Evolutionary conservation across 148 eudicot genomes (phyloP).

Genomic region (Persicaria tinctoria): DNA sequence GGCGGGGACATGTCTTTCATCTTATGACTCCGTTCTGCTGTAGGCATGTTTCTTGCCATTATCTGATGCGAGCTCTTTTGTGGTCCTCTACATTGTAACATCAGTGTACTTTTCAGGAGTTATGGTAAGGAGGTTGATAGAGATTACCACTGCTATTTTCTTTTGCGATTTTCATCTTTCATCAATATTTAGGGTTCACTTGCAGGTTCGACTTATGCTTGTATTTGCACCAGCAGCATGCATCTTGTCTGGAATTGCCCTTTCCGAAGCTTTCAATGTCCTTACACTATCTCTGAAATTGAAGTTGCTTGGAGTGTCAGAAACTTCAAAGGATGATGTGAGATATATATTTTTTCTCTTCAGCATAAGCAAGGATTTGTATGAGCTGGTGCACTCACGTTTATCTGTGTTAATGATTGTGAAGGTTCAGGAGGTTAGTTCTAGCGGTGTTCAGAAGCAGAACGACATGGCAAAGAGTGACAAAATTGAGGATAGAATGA

Average conservation of each 20-base stretch:
- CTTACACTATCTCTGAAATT: conserved; percentile 79
- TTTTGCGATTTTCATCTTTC: not conserved
- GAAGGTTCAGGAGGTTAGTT: conserved; percentile 63
- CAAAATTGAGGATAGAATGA: conserved; percentile 46
- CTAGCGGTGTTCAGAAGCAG: conserved; percentile 32
- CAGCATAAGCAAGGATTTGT: not conserved
- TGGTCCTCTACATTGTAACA: conserved; percentile 77
- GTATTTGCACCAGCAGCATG: conserved; percentile 99
- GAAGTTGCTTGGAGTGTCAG: conserved; percentile 41
- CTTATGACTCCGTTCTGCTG: conserved; percentile 14
- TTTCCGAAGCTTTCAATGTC: conserved; percentile 83
- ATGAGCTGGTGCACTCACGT: not conserved
- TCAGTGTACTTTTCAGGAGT: conserved; percentile 98
- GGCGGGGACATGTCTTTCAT: not conserved
- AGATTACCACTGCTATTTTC: not conserved
- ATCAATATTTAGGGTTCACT: not conserved
- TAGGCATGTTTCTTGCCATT: conserved; percentile 95
- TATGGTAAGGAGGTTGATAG: conserved; percentile 49
- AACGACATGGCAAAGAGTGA: conserved; percentile 40
- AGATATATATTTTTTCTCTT: conserved; percentile 14
- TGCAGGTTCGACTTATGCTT: conserved; percentile 95
- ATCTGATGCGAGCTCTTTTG: conserved; percentile 95
- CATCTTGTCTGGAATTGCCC: conserved; percentile 95
- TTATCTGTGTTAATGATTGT: conserved; percentile 15
- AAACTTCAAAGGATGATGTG: conserved; percentile 41